These are phyloP conservation scores for Cryphonectria japonica DNA, from an alignment of 2,329 filamentous ascomycete genomes.

Conservation along the genomic window DNA sequence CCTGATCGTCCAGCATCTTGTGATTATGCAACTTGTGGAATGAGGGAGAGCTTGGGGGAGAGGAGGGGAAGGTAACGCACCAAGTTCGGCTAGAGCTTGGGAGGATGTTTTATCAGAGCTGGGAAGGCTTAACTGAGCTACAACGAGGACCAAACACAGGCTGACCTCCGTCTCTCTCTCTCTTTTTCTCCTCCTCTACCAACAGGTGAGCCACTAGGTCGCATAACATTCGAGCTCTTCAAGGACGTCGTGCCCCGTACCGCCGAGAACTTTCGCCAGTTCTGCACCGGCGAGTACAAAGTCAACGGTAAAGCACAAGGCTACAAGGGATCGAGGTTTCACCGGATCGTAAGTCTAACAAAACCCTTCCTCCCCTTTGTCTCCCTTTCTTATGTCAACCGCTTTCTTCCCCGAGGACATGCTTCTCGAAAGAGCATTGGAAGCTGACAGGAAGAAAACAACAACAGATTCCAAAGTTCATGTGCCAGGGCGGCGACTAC, in stretches of 20 bases:
- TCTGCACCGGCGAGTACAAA: slow-evolving; percentile 93
- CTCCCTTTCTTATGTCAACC: slow-evolving; percentile 7
- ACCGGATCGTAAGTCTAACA: slow-evolving; percentile 73
- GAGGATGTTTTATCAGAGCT: not conserved
- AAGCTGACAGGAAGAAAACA: not conserved
- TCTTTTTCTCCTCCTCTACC: no score
- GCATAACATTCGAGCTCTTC: slow-evolving; percentile 90
- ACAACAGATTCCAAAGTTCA: slow-evolving; percentile 85
- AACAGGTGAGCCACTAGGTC: slow-evolving; percentile 80
- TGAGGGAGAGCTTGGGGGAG: not conserved
- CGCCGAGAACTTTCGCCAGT: slow-evolving; percentile 95
- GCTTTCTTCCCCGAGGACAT: no score
- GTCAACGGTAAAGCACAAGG: slow-evolving; percentile 80
- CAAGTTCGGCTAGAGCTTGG: no score
- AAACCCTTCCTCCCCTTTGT: not conserved
- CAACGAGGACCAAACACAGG: not conserved
- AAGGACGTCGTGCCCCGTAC: slow-evolving; percentile 82
- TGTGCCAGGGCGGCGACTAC: slow-evolving; percentile 98
- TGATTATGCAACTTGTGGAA: not conserved
- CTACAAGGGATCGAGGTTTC: slow-evolving; percentile 94
- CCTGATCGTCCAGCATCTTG: not conserved
- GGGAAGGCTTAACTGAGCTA: not conserved
- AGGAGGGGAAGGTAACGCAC: no score
- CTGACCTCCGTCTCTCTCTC: not conserved
- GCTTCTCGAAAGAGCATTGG: not conserved